These are phyloP conservation scores for Larix sibirica DNA, from an alignment of 83 land plant species.

Conservation along the genomic window DNA sequence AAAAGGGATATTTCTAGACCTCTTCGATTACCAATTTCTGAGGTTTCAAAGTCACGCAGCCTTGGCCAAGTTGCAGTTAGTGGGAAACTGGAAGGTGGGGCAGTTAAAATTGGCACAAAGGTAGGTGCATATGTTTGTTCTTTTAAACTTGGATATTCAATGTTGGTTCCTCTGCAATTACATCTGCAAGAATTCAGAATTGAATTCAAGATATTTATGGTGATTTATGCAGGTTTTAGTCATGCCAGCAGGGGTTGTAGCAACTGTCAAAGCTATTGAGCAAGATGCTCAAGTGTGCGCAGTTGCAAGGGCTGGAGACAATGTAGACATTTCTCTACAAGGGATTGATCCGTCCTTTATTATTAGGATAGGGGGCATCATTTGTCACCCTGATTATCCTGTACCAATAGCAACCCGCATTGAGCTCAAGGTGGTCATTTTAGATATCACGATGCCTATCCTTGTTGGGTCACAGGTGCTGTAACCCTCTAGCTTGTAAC, in stretches of 20 bases:
- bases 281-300: constrained; percentile 48
- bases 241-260: constrained; percentile 78
- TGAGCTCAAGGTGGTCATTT: constrained; percentile 70
- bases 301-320: constrained; percentile 90
- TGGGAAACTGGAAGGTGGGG: constrained; percentile 94
- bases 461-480: constrained; percentile 83
- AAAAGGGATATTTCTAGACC: constrained; percentile 72
- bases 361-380: constrained; percentile 65
- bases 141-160: background rate
- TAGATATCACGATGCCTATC: constrained; percentile 68
- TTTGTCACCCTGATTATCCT: constrained; percentile 95
- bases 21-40: constrained; percentile 82
- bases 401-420: constrained; percentile 63
- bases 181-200: background rate
- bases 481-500: background rate
- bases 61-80: constrained; percentile 72
- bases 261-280: constrained; percentile 67
- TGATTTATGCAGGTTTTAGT: constrained; percentile 72
- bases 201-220: background rate
- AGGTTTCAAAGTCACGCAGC: constrained; percentile 64
- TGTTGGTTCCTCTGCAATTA: background rate
- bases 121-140: constrained; percentile 27
- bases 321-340: constrained; percentile 65
- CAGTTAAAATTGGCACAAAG: constrained; percentile 81
- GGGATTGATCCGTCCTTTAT: constrained; percentile 60